Conservation (phyloP, 169 alveolate species). For the Cryptosporidium sp. region DNA sequence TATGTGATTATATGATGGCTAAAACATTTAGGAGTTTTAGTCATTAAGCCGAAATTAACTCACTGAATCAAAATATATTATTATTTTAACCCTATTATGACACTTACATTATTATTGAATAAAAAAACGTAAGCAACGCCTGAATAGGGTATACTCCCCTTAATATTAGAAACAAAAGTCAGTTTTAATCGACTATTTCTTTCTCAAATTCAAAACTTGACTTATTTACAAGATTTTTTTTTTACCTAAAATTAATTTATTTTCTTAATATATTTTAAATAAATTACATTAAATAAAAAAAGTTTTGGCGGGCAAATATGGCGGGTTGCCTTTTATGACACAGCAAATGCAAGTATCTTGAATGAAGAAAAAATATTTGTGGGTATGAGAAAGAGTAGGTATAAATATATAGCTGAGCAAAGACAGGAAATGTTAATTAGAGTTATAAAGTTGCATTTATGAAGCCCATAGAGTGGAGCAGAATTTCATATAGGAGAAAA, state of each 20-base stretch:
- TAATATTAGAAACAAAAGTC: background rate
- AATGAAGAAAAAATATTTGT: background rate
- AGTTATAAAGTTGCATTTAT: background rate
- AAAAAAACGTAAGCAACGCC: slow-evolving; percentile 66
- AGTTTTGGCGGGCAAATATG: background rate
- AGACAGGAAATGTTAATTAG: background rate
- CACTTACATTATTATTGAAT: slow-evolving; percentile 36
- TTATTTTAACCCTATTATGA: slow-evolving; percentile 65
- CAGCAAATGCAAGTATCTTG: slow-evolving; percentile 17
- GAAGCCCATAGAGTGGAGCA: background rate
- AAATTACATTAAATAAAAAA: too few relatives aligned
- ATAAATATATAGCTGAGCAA: background rate
- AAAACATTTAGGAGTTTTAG: background rate
- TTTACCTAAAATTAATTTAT: too few relatives aligned
- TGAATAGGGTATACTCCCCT: slow-evolving; percentile 50
- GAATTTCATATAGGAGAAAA: background rate
- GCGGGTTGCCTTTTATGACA: background rate
- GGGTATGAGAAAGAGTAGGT: background rate
- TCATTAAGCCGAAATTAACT: background rate
- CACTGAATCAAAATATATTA: background rate
- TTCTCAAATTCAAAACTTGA: background rate
- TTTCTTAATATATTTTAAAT: too few relatives aligned
- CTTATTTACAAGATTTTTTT: background rate
- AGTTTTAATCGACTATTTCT: background rate
- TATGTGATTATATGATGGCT: slow-evolving; percentile 26